A percentile compares a stretch with the other conserved stretches of the same genome.
These are phyloP conservation scores for Eremothecium gossypii DNA, from an alignment of 1,139 yeast genomes.

Conservation along the genomic window DNA sequence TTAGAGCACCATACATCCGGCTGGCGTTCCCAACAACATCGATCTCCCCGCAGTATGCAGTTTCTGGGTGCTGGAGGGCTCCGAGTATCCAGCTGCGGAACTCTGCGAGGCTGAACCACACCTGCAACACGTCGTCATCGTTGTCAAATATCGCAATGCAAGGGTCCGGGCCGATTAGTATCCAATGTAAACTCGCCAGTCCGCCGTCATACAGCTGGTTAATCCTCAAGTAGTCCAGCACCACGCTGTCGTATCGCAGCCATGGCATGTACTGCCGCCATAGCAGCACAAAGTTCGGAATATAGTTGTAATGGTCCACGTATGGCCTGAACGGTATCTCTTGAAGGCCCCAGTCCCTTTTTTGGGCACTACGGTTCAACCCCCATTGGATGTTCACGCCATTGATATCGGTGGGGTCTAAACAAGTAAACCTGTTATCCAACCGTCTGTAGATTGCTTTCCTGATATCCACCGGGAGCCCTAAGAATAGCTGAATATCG, in stretches of 20 bases:
- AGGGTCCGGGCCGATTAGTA: conserved; percentile 13
- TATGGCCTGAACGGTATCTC: conserved; percentile 12
- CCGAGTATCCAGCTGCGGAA: conserved; percentile 18
- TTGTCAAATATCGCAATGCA: conserved; percentile 19
- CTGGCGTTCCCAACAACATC: conserved; percentile 2
- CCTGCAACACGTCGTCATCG: conserved; percentile 17
- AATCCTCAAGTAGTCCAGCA: conserved; percentile 23
- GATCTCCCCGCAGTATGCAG: conserved; percentile 7
- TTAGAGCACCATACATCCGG: not conserved
- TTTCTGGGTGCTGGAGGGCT: not conserved
- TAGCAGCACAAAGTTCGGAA: conserved; percentile 14
- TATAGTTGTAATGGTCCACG: conserved; percentile 21
- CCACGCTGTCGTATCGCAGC: conserved; percentile 24
- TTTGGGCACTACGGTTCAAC: no score
- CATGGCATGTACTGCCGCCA: conserved; percentile 24
- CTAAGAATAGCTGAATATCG: conserved; percentile 16
- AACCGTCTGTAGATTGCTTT: conserved; percentile 17
- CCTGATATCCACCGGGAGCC: conserved; percentile 21
- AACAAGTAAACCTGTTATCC: conserved; percentile 1
- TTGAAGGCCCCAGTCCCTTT: not conserved
- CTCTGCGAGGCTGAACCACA: conserved; percentile 23
- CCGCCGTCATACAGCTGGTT: conserved; percentile 21
- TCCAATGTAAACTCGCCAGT: conserved; percentile 21
- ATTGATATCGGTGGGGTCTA: conserved; percentile 10
- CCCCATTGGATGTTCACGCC: conserved; percentile 7